Evolutionary conservation across 2,329 filamentous ascomycete species (phyloP).

Genomic region (Paracoccidioides lutzii): DNA sequence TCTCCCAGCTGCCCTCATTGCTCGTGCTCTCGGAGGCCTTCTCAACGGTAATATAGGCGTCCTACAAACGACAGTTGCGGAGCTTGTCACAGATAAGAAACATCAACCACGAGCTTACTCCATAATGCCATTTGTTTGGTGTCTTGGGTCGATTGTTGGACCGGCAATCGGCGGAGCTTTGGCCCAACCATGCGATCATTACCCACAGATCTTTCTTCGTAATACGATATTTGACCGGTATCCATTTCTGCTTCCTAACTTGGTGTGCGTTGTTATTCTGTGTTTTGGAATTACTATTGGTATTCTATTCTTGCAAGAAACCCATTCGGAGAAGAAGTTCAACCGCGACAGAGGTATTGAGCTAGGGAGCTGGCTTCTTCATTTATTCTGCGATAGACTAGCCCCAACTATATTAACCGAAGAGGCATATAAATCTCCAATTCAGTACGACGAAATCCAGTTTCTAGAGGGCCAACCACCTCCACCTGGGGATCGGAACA

Average conservation of each 20-base stretch:
- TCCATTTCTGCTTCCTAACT: conserved; percentile 82
- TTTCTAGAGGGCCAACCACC: conserved; percentile 45
- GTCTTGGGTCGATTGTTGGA: conserved; percentile 86
- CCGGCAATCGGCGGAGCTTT: conserved; percentile 83
- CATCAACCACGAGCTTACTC: conserved; percentile 91
- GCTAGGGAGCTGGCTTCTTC: conserved; percentile 56
- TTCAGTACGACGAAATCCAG: conserved; percentile 1
- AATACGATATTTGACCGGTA: conserved; percentile 73
- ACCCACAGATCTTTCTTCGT: conserved; percentile 57
- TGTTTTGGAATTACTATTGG: conserved; percentile 64
- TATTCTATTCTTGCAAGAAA: conserved; percentile 84
- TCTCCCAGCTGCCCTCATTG: conserved; percentile 69
- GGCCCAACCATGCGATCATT: conserved; percentile 72
- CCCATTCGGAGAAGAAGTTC: conserved; percentile 69
- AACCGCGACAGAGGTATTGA: conserved; percentile 64
- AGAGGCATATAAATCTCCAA: conserved; percentile 46
- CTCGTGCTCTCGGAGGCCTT: conserved; percentile 76
- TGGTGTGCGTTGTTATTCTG: conserved; percentile 76
- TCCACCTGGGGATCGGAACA: conserved; percentile 55
- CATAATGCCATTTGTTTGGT: conserved; percentile 98
- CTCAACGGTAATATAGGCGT: conserved; percentile 96
- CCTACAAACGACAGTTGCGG: conserved; percentile 85
- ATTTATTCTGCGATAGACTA: not conserved
- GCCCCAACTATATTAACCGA: conserved; percentile 38
- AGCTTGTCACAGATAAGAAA: conserved; percentile 83